Base-by-base conservation (phyloP, 495 filamentous ascomycete genomes). In the Cercophora samala region DNA sequence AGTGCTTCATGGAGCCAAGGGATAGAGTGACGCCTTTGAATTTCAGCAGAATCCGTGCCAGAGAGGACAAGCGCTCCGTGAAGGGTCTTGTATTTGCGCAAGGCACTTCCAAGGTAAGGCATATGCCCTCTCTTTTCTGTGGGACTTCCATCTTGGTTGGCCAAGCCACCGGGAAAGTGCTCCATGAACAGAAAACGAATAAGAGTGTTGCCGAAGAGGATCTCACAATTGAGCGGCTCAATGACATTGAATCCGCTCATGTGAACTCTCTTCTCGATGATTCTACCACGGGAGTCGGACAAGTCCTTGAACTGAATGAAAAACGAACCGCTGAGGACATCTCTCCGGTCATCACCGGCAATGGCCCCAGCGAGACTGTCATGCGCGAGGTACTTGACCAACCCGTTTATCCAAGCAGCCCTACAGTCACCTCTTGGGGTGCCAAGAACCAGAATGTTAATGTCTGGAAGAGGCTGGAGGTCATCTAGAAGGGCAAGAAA, bases 31-130 rank as follows among this genome's bases (percentile, higher is more conserved):
- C n/a, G n/a, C n/a, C n/a, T n/a, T n/a, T n/a, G n/a, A n/a, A 66
- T 67, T 1, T 70, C 68, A 3, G 78, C 68, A 32, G 68, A 70
- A 69, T 83, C 71, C 63, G 82, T 55, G 78, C 85, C 76, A 73
- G 87, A 59, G 69, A 85, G 68, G 72, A 84, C 74, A 68, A 85
- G 53, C 70, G 85, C 66, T 68, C 80, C 79, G 66, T 82, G 79
- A 1, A 82, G 70, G 1, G 78, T 53, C 8, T 79, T 68, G 46
- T 80, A 80, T 21, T 22, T 72, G 4, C 29, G 29, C 8, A 32
- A 8, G 4, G 29, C 29, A 32, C 8, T 32, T 3, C 8, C 4
- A 32, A 32, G 29, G n/a, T n/a, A 32, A 3, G 29, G 29, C 3
- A 3, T 8, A 32, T 32, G 29, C 29, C 3, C 29, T 32, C 29